These are phyloP conservation scores for Pseudogymnoascus sp. DNA, from an alignment of 2,329 filamentous ascomycete species.

Conservation along the genomic window DNA sequence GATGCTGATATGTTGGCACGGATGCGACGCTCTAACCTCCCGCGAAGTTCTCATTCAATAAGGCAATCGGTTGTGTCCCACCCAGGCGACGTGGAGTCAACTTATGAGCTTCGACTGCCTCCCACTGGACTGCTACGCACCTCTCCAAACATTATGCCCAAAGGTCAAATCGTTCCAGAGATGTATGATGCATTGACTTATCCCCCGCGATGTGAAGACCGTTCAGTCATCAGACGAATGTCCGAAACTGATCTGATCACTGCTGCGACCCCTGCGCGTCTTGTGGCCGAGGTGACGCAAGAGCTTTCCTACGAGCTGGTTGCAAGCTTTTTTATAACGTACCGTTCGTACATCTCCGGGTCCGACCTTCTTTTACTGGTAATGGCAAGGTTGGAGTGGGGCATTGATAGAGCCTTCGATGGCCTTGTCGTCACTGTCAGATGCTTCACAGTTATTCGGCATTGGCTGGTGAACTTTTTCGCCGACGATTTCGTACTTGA, in stretches of 20 bases:
- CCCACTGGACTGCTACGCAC: slow-evolving; percentile 17
- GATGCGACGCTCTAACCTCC: slow-evolving; percentile 9
- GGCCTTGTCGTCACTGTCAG: slow-evolving; percentile 93
- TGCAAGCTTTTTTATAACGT: slow-evolving; percentile 97
- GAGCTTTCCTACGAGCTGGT: slow-evolving; percentile 77
- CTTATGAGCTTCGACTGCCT: slow-evolving; percentile 11
- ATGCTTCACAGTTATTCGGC: slow-evolving; percentile 88
- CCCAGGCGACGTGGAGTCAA: slow-evolving; percentile 15
- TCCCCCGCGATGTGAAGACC: slow-evolving; percentile 72
- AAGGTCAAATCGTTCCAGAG: slow-evolving; percentile 54
- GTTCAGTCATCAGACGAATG: slow-evolving; percentile 75
- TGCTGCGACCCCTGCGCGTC: slow-evolving; percentile 81
- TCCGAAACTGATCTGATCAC: slow-evolving; percentile 65
- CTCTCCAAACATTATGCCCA: slow-evolving; percentile 11
- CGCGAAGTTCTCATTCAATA: slow-evolving; percentile 16
- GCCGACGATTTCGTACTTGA: slow-evolving; percentile 84
- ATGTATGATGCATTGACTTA: slow-evolving; percentile 79
- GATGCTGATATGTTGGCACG: slow-evolving; percentile 18
- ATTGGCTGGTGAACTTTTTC: slow-evolving; percentile 99
- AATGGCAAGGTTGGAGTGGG: slow-evolving; percentile 80
- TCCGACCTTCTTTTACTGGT: slow-evolving; percentile 75
- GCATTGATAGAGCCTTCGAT: slow-evolving; percentile 71
- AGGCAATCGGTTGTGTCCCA: slow-evolving; percentile 20
- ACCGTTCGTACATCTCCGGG: slow-evolving; percentile 75
- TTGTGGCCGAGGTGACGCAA: slow-evolving; percentile 85